These are phyloP conservation scores for Neckera pumila DNA, from an alignment of 225 moss, liverwort and hornwort species.

Conservation along the genomic window DNA sequence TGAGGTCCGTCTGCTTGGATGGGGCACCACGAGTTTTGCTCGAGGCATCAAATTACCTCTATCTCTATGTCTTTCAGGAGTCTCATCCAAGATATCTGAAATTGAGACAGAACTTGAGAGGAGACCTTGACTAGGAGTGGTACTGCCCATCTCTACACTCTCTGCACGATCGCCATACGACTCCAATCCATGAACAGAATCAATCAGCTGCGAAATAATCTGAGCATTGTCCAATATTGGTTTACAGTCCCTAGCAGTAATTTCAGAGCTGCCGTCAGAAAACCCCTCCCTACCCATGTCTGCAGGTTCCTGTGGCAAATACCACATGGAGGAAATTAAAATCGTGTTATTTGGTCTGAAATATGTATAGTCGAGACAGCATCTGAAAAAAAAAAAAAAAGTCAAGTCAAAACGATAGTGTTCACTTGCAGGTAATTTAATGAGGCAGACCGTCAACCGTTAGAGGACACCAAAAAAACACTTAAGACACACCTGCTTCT, in stretches of 20 bases:
- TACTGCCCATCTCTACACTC: slow-evolving; percentile 6
- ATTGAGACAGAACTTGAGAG: slow-evolving; percentile 27
- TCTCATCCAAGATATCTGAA: slow-evolving; percentile 22
- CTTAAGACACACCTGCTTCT: slow-evolving; percentile 5
- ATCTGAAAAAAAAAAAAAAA: neutral
- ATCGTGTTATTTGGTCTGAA: neutral
- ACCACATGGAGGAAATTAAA: neutral
- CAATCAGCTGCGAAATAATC: slow-evolving; percentile 34
- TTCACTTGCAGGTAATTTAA: neutral
- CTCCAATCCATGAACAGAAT: slow-evolving; percentile 36
- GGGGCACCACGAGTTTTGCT: slow-evolving; percentile 4
- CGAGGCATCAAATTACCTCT: neutral
- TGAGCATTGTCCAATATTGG: slow-evolving; percentile 29
- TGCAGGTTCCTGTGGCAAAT: neutral
- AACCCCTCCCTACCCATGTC: neutral
- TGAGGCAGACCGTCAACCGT: neutral
- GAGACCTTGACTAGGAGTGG: slow-evolving; percentile 2
- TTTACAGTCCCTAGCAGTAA: slow-evolving; percentile 18
- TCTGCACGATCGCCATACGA: neutral
- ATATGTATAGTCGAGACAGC: neutral
- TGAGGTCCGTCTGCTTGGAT: slow-evolving; percentile 12
- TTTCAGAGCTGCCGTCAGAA: neutral
- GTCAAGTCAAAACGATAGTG: neutral
- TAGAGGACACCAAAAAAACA: neutral
- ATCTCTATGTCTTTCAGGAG: slow-evolving; percentile 2